Evolutionary conservation across 2,329 filamentous ascomycete species (phyloP).

Genomic region (Aspergillus alliaceus): DNA sequence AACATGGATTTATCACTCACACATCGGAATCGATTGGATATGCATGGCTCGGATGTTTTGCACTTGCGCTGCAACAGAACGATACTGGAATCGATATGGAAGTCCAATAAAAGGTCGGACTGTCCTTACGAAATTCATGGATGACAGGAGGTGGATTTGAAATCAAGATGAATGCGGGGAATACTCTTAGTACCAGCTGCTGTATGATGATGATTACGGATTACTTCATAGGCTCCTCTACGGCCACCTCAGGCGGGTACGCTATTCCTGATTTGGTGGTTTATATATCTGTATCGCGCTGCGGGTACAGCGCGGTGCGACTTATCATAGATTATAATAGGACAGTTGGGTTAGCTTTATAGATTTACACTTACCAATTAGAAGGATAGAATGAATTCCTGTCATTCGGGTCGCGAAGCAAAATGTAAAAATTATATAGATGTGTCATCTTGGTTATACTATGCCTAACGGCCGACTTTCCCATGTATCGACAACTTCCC

Average conservation of each 20-base stretch:
- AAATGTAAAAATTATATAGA: neutral
- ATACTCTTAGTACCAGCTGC: neutral
- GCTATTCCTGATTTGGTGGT: neutral
- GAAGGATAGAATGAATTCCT: neutral
- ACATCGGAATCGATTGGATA: conserved; percentile 56
- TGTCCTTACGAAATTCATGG: conserved; percentile 32
- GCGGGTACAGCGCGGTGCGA: too few species aligned
- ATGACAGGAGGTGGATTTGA: conserved; percentile 4
- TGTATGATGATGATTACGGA: conserved; percentile 6
- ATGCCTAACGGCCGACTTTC: conserved; percentile 36
- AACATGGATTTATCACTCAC: conserved; percentile 36
- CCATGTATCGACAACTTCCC: conserved; percentile 30
- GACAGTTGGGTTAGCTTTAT: too few species aligned
- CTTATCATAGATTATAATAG: too few species aligned
- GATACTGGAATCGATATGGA: conserved; percentile 7
- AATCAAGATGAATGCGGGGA: conserved; percentile 9
- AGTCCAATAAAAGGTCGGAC: conserved; percentile 19
- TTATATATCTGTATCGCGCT: too few species aligned
- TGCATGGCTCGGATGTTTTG: conserved; percentile 44
- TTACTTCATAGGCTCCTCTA: conserved; percentile 15
- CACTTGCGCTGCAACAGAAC: neutral
- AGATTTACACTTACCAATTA: too few species aligned
- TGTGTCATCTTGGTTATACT: conserved; percentile 15
- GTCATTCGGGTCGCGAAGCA: neutral
- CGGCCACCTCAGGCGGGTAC: conserved; percentile 1